Percentiles rank a stretch among this genome's conserved stretches.
Evolutionary conservation across 805 yeast genomes (phyloP).

Genomic region (Candida dajiaensis): DNA sequence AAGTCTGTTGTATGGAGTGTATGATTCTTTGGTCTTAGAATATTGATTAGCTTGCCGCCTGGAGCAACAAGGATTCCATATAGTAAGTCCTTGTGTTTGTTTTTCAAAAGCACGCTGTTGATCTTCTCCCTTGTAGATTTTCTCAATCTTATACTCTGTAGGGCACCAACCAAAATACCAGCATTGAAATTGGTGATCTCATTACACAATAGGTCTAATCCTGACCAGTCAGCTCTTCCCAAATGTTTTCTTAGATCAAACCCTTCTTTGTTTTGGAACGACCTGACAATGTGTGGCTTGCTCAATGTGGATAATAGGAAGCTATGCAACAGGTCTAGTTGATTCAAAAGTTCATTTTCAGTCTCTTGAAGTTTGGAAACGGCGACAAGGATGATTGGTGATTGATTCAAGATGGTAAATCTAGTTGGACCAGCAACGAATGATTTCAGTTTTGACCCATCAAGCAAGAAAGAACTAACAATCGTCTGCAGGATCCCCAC

Average conservation of each 20-base stretch:
- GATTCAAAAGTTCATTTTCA: constrained; percentile 46
- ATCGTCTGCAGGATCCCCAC: constrained; percentile 81
- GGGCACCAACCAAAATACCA: constrained; percentile 55
- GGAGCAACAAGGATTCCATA: constrained; percentile 71
- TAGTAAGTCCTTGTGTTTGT: constrained; percentile 48
- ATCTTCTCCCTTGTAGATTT: constrained; percentile 52
- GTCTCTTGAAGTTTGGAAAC: constrained; percentile 53
- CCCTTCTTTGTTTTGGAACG: constrained; percentile 66
- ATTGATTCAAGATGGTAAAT: constrained; percentile 54
- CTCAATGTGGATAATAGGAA: constrained; percentile 79
- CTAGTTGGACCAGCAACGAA: constrained; percentile 46
- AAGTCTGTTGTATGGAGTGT: constrained; percentile 77
- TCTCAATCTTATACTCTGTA: constrained; percentile 57
- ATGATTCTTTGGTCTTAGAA: constrained; percentile 73
- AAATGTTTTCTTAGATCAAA: constrained; percentile 75
- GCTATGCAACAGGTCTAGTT: constrained; percentile 66
- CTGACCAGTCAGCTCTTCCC: constrained; percentile 68
- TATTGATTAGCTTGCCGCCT: constrained; percentile 58
- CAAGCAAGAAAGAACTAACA: constrained; percentile 57
- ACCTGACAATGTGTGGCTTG: constrained; percentile 66
- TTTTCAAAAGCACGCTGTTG: constrained; percentile 45
- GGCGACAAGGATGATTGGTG: constrained; percentile 72
- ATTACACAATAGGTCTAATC: constrained; percentile 57
- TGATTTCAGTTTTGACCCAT: constrained; percentile 33
- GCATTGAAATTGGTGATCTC: constrained; percentile 51